A percentile compares a stretch with the other conserved stretches of the same genome.
Conservation (phyloP, 2,329 filamentous ascomycete genomes). For the Botrytis paeoniae region DNA sequence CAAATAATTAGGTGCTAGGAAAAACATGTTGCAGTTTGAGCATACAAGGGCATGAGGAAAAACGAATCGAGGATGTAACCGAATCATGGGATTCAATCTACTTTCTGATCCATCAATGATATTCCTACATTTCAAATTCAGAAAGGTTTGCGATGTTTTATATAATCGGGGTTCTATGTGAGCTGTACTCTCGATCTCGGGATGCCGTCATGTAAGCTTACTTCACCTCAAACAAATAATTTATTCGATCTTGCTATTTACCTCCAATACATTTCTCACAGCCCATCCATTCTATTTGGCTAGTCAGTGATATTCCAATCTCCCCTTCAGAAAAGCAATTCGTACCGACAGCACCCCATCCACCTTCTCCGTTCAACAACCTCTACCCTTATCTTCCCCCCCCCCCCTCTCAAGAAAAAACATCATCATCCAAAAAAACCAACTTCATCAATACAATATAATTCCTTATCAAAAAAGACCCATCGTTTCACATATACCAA, state of each 20-base stretch:
- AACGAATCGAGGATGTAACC: rapidly evolving
- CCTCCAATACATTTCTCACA: too few relatives aligned
- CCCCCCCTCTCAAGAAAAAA: too few relatives aligned
- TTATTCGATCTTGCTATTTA: too few relatives aligned
- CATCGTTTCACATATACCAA: neutral
- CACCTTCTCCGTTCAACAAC: too few relatives aligned
- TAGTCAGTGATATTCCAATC: too few relatives aligned
- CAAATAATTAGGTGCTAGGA: rapidly evolving
- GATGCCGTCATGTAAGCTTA: neutral
- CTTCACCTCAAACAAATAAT: neutral
- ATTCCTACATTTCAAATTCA: neutral
- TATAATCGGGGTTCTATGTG: neutral
- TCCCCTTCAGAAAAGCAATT: too few relatives aligned
- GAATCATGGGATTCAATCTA: neutral
- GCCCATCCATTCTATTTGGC: too few relatives aligned
- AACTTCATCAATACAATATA: too few relatives aligned
- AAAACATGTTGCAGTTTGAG: rapidly evolving
- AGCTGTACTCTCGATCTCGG: neutral
- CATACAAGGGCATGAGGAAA: neutral
- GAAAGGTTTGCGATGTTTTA: neutral
- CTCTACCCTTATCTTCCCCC: too few relatives aligned
- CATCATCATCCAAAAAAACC: too few relatives aligned
- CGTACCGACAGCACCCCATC: too few relatives aligned
- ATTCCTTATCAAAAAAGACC: too few relatives aligned
- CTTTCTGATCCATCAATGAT: neutral